A percentile compares a stretch with the other conserved stretches of the same genome.
These are phyloP conservation scores for Pestalotiopsis fici DNA, from an alignment of 2,329 filamentous ascomycete species.

Conservation along the genomic window DNA sequence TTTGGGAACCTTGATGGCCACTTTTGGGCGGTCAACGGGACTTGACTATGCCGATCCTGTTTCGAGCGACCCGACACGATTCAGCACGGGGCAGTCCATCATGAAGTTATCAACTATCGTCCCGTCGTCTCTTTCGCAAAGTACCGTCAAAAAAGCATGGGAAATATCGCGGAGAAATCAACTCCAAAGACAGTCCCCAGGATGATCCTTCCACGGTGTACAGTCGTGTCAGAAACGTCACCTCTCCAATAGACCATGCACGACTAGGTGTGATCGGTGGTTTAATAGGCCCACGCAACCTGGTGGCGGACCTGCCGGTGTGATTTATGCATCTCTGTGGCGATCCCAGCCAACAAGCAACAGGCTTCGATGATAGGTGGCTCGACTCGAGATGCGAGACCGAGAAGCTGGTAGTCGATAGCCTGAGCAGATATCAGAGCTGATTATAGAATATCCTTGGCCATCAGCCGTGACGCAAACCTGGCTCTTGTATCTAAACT, in stretches of 20 bases:
- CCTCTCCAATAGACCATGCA: not conserved
- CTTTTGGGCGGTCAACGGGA: not conserved
- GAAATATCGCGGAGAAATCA: not conserved
- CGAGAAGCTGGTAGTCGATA: not conserved
- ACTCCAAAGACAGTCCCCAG: not conserved
- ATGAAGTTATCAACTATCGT: not conserved
- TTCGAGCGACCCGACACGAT: not conserved
- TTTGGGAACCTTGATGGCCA: slow-evolving; percentile 4
- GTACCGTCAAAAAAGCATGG: not conserved
- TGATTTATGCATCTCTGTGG: not conserved
- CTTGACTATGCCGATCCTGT: not conserved
- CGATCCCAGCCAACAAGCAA: not conserved
- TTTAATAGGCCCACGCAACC: not conserved
- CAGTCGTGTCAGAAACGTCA: not conserved
- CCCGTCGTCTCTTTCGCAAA: not conserved
- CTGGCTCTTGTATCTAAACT: too few species aligned
- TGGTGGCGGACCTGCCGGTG: not conserved
- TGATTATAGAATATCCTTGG: not conserved
- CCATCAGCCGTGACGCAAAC: too few species aligned
- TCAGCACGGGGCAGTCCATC: not conserved
- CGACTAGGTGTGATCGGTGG: slow-evolving; percentile 13
- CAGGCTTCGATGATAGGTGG: not conserved
- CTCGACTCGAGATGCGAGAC: not conserved
- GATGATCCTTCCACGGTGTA: not conserved
- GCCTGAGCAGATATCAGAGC: not conserved